Conservation (phyloP, 495 filamentous ascomycete genomes). For the Chaetomium tenue region DNA sequence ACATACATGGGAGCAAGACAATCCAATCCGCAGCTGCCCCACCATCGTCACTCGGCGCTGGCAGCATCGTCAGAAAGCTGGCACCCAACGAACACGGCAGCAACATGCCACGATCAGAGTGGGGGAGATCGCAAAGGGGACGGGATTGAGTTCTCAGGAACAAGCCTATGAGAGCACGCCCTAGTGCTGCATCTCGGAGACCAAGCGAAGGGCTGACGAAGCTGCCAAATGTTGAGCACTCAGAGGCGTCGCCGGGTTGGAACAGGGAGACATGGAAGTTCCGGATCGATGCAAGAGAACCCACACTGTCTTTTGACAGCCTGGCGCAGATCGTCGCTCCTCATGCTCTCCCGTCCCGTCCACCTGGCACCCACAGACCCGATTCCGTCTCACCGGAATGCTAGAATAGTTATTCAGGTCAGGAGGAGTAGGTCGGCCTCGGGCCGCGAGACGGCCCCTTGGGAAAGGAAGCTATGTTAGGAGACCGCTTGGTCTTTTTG, state of each 20-base stretch:
- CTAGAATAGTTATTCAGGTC: background rate
- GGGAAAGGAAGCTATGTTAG: background rate
- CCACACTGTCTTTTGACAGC: background rate
- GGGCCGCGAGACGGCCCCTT: background rate
- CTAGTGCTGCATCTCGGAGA: conserved; percentile 9
- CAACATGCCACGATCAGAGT: background rate
- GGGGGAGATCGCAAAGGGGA: background rate
- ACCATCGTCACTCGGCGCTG: background rate
- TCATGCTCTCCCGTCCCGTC: background rate
- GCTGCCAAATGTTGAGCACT: background rate
- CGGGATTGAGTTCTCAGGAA: conserved; percentile 3
- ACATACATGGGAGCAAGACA: background rate
- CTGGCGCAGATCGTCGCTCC: background rate
- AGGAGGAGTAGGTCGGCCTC: background rate
- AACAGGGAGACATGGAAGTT: background rate
- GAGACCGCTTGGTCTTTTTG: background rate
- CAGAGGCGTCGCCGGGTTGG: background rate
- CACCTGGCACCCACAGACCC: background rate
- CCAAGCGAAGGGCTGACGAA: background rate
- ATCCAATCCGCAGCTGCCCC: background rate
- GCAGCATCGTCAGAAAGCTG: background rate
- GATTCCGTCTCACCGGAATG: background rate
- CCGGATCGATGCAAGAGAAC: background rate
- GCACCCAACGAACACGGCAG: background rate
- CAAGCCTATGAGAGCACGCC: background rate